A percentile compares a stretch with the other conserved stretches of the same genome.
phyloP scores from a whole-genome alignment of 139 green algal genomes.

The Zygnema cylindricum region DNA sequence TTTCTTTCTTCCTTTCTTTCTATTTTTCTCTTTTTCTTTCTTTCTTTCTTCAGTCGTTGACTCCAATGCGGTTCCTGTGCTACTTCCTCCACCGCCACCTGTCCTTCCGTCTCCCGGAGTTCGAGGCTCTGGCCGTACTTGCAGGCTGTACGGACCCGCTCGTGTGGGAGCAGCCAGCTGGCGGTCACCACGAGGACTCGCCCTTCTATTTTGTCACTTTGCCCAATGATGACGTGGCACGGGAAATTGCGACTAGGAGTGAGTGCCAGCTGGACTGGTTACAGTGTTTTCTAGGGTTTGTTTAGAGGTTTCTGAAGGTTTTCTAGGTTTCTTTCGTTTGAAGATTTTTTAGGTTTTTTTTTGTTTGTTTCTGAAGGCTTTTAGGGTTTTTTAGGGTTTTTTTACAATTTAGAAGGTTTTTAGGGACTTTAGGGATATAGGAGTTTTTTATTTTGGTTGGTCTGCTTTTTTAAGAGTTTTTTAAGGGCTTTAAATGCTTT shows the following conservation, averaged over 20 bases:
- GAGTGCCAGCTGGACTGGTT: no score
- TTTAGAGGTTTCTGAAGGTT: no score
- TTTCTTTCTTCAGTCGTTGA: neutral
- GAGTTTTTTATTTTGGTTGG: no score
- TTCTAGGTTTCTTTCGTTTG: no score
- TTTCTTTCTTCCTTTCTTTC: neutral
- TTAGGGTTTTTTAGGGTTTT: no score
- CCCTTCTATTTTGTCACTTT: slow-evolving; percentile 56
- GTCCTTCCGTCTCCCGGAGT: slow-evolving; percentile 50
- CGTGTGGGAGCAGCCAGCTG: slow-evolving; percentile 33
- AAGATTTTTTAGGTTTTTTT: no score
- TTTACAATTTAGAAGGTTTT: no score
- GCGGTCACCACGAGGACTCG: slow-evolving; percentile 47
- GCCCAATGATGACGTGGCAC: slow-evolving; percentile 48
- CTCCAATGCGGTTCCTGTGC: slow-evolving; percentile 52
- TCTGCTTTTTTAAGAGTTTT: no score
- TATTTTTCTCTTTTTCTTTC: neutral
- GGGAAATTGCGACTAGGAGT: slow-evolving; percentile 30
- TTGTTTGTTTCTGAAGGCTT: no score
- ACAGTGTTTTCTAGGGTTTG: no score
- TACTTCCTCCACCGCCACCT: slow-evolving; percentile 57
- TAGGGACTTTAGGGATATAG: no score
- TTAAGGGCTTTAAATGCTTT: no score
- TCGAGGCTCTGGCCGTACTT: slow-evolving; percentile 48
- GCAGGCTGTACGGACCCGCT: slow-evolving; percentile 12